Conservation (phyloP, 1,139 yeast species). For the Candida frijolesensis region DNA sequence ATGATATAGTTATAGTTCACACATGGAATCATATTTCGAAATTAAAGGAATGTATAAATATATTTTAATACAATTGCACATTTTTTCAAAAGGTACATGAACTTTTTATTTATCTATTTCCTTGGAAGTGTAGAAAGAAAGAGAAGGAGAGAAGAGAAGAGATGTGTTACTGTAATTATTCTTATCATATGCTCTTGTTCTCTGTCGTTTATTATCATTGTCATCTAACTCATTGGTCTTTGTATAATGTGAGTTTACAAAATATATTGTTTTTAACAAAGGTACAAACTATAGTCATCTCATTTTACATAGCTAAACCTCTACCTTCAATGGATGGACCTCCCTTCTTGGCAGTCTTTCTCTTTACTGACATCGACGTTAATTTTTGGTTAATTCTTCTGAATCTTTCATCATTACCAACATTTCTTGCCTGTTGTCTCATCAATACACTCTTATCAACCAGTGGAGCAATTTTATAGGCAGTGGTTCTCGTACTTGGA, state of each 20-base stretch:
- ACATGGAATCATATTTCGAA: conserved; percentile 1
- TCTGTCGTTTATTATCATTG: too few relatives aligned
- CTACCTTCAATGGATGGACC: conserved; percentile 86
- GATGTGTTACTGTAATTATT: not conserved
- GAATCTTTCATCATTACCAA: conserved; percentile 76
- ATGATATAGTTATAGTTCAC: not conserved
- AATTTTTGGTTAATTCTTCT: conserved; percentile 66
- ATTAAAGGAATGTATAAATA: conserved; percentile 14
- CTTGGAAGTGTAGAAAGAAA: not conserved
- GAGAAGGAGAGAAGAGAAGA: not conserved
- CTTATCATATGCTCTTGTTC: conserved; percentile 7
- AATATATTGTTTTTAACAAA: not conserved
- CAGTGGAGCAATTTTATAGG: conserved; percentile 88
- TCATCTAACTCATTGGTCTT: not conserved
- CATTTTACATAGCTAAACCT: conserved; percentile 47
- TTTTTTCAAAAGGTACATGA: conserved; percentile 2
- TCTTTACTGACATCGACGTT: conserved; percentile 48
- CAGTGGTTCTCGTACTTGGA: conserved; percentile 85
- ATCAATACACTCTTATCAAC: conserved; percentile 53
- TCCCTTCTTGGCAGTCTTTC: conserved; percentile 54
- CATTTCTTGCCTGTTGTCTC: conserved; percentile 44
- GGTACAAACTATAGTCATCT: too few relatives aligned
- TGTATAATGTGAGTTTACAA: not conserved
- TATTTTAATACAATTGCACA: conserved; percentile 14
- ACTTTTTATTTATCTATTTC: not conserved